Evolutionary conservation across 305 asterid genomes (phyloP).

Genomic region (Plantago lanceolata): DNA sequence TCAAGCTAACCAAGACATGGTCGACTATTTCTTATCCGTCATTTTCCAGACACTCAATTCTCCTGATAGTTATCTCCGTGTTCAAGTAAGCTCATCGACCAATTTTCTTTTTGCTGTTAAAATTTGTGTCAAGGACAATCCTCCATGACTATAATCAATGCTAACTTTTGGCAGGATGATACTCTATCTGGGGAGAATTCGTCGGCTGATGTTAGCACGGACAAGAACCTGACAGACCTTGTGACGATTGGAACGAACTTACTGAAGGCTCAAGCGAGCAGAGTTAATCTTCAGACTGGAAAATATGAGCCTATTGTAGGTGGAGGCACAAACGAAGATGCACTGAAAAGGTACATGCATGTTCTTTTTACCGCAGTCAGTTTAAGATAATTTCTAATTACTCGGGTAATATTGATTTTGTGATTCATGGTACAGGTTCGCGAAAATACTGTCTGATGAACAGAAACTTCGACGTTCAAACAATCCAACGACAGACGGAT

Average conservation of each 20-base stretch:
- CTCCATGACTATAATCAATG: neutral
- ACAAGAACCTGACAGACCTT: conserved; percentile 39
- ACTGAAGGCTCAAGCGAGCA: conserved; percentile 34
- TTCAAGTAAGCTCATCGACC: conserved; percentile 34
- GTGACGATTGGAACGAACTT: conserved; percentile 36
- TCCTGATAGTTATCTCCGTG: conserved; percentile 47
- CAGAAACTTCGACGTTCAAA: conserved; percentile 39
- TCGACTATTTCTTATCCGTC: conserved; percentile 38
- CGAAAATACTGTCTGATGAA: conserved; percentile 42
- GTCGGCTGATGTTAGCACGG: conserved; percentile 35
- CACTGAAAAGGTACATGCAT: conserved; percentile 38
- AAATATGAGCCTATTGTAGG: conserved; percentile 28
- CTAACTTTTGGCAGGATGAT: conserved; percentile 33
- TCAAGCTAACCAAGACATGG: conserved; percentile 47
- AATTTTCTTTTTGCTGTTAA: neutral
- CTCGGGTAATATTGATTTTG: neutral
- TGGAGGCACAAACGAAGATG: conserved; percentile 50
- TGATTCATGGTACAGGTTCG: conserved; percentile 39
- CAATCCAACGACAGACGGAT: conserved; percentile 9
- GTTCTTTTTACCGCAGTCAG: neutral
- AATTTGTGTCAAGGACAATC: neutral
- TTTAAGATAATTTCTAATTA: neutral
- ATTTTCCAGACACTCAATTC: conserved; percentile 34
- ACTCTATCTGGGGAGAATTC: conserved; percentile 34
- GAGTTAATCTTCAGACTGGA: conserved; percentile 49